Base-by-base conservation (phyloP, 345 rosid species). In the Bruguiera parviflora region DNA sequence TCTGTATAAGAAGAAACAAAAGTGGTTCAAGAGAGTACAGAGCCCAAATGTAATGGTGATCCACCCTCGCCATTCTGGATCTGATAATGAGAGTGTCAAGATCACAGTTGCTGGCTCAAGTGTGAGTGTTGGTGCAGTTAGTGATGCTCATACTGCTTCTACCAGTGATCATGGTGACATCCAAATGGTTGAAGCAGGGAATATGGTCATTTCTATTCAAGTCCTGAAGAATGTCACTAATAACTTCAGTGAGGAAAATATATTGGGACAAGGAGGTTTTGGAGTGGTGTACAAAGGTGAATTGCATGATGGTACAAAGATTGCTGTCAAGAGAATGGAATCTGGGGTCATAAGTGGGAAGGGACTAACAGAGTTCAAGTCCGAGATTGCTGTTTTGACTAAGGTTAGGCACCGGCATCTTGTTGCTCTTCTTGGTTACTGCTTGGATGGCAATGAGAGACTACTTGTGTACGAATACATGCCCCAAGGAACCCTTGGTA, bases 241-340 rank as follows among this genome's bases (percentile, higher is more conserved):
- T 68, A 75, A 75, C 64, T 75, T 92, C 89, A 8, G 85, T 49
- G 92, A 83, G 86, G 58, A 43, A 28, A 75, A 75, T 29, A 55
- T 70, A 37, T 25, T 75, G 57, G 79, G 79, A 47, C 63, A 53
- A 27, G 79, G 79, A 61, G 79, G 79, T 29, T 75, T 75, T 59
- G 79, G 75, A 43, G 67, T 59, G 22, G 79, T 75, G 2, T 75
- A 75, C 32, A 75, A 75, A 70, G 79, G 79, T 22, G 79, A 70
- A 58, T 47, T 75, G 63, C 75, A 70, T 53, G 79, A 70, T 66
- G 79, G 79, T 55, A 75, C 79, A 29, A 75, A 75, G 63, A 75
- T 75, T 65, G 79, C 79, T 29, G 79, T 75, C 37, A 75, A 75
- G 55, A 64, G 79, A 61, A 75, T 75, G 79, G 64, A 8, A 43